Conservation (phyloP, 306 rosid species). For the Cucumis melo region DNA sequence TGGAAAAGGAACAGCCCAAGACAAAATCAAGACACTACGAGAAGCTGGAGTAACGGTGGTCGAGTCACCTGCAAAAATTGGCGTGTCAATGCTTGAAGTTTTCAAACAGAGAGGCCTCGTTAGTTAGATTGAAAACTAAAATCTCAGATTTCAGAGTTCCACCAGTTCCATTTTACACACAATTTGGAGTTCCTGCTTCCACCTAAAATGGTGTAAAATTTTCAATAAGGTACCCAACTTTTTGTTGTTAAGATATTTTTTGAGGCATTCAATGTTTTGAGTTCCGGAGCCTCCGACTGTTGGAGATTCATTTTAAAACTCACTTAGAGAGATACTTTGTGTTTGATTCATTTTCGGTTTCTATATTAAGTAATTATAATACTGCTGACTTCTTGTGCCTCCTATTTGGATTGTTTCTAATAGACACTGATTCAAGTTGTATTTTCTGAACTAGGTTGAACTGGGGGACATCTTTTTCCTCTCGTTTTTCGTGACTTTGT, state of each 20-base stretch:
- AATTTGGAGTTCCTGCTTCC: slow-evolving; percentile 2
- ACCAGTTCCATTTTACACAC: slow-evolving; percentile 1
- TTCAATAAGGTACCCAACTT: background rate
- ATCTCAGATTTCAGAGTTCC: background rate
- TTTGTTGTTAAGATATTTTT: background rate
- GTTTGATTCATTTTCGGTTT: background rate
- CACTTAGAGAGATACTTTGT: background rate
- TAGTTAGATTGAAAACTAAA: slow-evolving; percentile 19
- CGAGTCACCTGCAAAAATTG: slow-evolving; percentile 96
- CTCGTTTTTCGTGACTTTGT: background rate
- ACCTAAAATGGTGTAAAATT: slow-evolving; percentile 4
- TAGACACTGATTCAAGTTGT: background rate
- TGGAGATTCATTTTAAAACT: slow-evolving; percentile 6
- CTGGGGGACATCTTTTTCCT: background rate
- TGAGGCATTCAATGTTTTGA: slow-evolving; percentile 2
- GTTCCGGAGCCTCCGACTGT: background rate
- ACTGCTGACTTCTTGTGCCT: background rate
- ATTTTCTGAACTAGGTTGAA: background rate
- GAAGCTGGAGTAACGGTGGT: slow-evolving; percentile 94
- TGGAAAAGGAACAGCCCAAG: slow-evolving; percentile 98
- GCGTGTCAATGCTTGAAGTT: slow-evolving; percentile 67
- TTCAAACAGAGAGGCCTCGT: slow-evolving; percentile 91
- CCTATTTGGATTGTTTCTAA: background rate
- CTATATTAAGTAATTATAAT: background rate
- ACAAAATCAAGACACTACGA: slow-evolving; percentile 66